A percentile compares a stretch with the other conserved stretches of the same genome.
These are phyloP conservation scores for Urochloa ruziziensis DNA, from an alignment of 176 grass and related monocot species.

Conservation along the genomic window DNA sequence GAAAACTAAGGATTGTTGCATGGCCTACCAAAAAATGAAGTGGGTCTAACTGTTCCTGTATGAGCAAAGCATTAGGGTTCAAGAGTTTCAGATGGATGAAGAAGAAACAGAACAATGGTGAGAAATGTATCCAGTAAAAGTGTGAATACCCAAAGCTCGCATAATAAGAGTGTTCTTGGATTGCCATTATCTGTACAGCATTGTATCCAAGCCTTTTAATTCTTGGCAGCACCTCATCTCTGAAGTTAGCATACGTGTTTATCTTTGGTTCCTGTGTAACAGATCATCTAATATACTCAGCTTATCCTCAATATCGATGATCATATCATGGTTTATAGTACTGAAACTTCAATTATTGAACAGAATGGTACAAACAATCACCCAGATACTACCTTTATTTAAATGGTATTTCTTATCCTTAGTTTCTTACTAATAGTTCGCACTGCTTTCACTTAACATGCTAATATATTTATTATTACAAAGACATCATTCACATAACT, in stretches of 20 bases:
- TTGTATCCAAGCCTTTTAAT: conserved; percentile 98
- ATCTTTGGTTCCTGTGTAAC: conserved; percentile 81
- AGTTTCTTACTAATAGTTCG: background rate
- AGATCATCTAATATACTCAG: conserved; percentile 26
- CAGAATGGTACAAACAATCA: background rate
- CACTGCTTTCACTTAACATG: conserved; percentile 3
- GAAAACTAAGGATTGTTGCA: background rate
- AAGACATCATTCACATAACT: conserved; percentile 15
- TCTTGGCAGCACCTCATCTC: conserved; percentile 91
- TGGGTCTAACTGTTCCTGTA: background rate
- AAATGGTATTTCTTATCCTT: conserved; percentile 4
- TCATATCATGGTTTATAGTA: background rate
- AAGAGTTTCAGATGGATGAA: conserved; percentile 19
- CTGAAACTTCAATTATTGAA: conserved; percentile 9
- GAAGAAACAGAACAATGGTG: background rate
- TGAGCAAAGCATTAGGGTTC: background rate
- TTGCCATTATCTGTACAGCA: conserved; percentile 99
- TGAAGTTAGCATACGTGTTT: conserved; percentile 91
- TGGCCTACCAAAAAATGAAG: background rate
- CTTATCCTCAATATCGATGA: conserved; percentile 10
- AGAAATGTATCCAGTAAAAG: conserved; percentile 13
- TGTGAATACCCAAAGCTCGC: conserved; percentile 84
- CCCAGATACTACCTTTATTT: background rate
- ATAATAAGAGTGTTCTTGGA: conserved; percentile 97
- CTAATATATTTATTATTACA: background rate